Evolutionary conservation across 208 protist species (phyloP), one percentile per base, ranked within the genome.

Genomic region (Giardia muris): DNA sequence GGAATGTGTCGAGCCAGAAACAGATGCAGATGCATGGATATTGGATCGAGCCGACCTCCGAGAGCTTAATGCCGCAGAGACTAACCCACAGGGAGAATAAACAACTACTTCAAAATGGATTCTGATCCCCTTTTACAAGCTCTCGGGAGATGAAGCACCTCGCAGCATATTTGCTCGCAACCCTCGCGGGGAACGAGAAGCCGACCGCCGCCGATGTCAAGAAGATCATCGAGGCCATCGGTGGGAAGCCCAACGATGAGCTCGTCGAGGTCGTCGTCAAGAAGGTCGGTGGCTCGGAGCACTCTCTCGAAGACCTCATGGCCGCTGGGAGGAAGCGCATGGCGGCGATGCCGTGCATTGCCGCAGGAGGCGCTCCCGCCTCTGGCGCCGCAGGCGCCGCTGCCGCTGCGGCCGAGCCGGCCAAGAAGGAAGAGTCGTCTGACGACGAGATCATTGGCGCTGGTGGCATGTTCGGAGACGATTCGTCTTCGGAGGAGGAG

Each of bases 401-500:
- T 43, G 86, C n/a, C 4, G 57, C 57, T 39, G 57, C 57, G 19
- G 19, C 57, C 30, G 57, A 10, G 30, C 19, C 57, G 30, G 86
- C 4, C 22, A 89, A 89, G 42, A 89, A 89, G 86, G 86, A 89
- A 43, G 42, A 89, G 86, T 46, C 86, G n/a, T 22, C n/a, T 4
- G 86, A 89, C 4, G 86, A 89, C 4, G 86, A 89, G 42, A 89
- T 89, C 3, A 43, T 89, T 43, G 86, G 86, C 45, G 86, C 22
- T 43, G 4, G 4, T 44, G 4, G 86, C 4, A 89, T 89, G 86
- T 76, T 76, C 57, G 57, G 57, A 10, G 86, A 43, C 42, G 86
- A 89, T 43, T 89, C 86, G 22, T 46, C 22, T 89, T 89, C 86
- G n/a, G 10, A 10, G 10, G 86, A 89, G 42, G 86, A 93, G n/a